These are phyloP conservation scores for Actinomucor elegans DNA, from an alignment of 371 early-diverging fungal genomes.

Conservation along the genomic window DNA sequence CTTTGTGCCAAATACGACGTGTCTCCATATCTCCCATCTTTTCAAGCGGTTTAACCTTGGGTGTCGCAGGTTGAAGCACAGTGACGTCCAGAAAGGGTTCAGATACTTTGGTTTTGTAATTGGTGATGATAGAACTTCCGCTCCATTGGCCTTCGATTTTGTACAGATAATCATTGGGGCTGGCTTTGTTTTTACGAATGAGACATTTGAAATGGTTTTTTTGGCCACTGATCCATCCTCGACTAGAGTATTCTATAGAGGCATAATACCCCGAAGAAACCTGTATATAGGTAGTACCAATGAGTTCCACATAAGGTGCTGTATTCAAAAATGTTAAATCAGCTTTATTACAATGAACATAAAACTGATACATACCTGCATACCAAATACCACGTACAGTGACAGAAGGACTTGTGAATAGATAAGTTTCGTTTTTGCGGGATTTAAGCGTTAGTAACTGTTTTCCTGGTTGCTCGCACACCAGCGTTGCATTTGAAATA, in stretches of 20 bases:
- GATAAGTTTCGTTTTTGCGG: constrained; percentile 34
- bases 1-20: constrained; percentile 69
- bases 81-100: constrained; percentile 60
- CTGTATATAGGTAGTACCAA: constrained; percentile 67
- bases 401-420: constrained; percentile 42
- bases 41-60: constrained; percentile 38
- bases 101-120: constrained; percentile 40
- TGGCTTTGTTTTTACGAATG: constrained; percentile 26
- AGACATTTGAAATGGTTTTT: constrained; percentile 72
- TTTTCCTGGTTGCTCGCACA: constrained; percentile 46
- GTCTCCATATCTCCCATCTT: constrained; percentile 67
- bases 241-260: constrained; percentile 69
- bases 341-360: too few species aligned
- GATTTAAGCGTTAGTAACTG: constrained; percentile 26
- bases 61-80: constrained; percentile 25
- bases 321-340: too few species aligned
- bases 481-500: constrained; percentile 40
- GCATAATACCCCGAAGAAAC: constrained; percentile 63
- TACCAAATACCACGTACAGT: constrained; percentile 54
- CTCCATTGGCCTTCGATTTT: constrained; percentile 71
- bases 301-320: constrained; percentile 74
- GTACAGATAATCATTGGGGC: constrained; percentile 47
- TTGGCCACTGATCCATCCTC: constrained; percentile 82
- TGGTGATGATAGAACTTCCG: constrained; percentile 52
- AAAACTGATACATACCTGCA: too few species aligned